Base-by-base conservation (phyloP, 306 rosid species). In the Vachellia collinsii region DNA sequence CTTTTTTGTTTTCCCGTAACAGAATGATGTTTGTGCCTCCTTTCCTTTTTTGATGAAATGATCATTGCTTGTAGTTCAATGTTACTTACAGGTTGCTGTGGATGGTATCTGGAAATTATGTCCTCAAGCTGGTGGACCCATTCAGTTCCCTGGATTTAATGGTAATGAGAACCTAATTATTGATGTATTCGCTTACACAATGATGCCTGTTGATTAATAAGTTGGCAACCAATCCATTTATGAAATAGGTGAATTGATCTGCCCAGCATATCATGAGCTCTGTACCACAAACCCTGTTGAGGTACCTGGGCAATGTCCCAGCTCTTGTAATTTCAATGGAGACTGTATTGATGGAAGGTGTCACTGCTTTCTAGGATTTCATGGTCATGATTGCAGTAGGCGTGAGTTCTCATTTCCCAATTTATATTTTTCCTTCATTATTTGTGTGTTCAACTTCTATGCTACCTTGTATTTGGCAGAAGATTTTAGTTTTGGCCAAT, bases 341-440 rank as follows among this genome's bases (percentile, higher is more conserved):
- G 97, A 94, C 79, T 94, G 99, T 77, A 85, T 94, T n/a, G 92
- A 91, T 74, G 99, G 97, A 84, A 91, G 82, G 76, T 94, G 99
- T 78, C 90, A 72, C 61, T 94, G 99, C 82, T 93, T 94, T 84
- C 83, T 90, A 39, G 99, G 97, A 79, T 91, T 90, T 86, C 88
- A 85, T 67, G 97, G 94, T 80, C 83, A 86, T 25, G 97, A 93
- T 83, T 94, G 97, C 93, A 86, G 91, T 68, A 78, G 83, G 84
- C 97, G 99, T 94, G 90, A 88, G 97, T 77, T 81, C 81, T 76
- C 79, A 46, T 76, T 62, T 87, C 70, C 77, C 51, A 70, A 23
- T 69, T 61, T 65, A 51, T 43, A 59, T 77, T 67, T 47, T 76
- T 13, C 62, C 72, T 51, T 59, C 6, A 46, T 22, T 22, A 47